Base-by-base conservation (phyloP, 768 basidiomycete species). In the Daedaleopsis nitida region DNA sequence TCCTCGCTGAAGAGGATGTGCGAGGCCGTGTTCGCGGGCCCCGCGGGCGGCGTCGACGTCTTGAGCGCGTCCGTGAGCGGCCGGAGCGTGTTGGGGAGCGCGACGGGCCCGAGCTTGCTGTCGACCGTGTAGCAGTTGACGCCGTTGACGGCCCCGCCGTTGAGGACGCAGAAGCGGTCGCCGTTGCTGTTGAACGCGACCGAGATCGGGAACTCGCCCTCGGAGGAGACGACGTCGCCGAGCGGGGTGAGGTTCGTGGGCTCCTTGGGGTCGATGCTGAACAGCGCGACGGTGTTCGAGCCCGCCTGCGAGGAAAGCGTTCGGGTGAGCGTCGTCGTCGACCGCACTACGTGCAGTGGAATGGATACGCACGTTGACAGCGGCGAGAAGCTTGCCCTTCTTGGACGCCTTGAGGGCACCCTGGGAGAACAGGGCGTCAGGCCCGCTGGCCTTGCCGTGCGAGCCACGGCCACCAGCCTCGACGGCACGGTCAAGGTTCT, bases 141-240 rank as follows among this genome's bases (percentile, higher is more conserved):
- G 21, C 74, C 73, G 63, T 76, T 76, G 34, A 71, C 66, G 45
- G 57, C 60, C 12, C 77, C 77, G 39, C 74, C 75, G 56, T 78
- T 77, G 24, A 76, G 65, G 3, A 72, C 75, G 49, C 77, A 78
- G 5, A 74, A 65, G 6, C 62, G 67, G 51, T 58, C 70, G 16
- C 72, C 75, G 24, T 68, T 68, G 23, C 62, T 57, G 63, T 75
- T 76, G 60, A 77, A 71, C 2, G 74, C 71, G 19, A 79, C 53
- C 0, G 81, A 80, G 58, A 84, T 72, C 16, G 82, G 82, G 75
- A 83, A 83, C 55, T 84, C 79, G 16, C 83, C 82, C 5, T 76
- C 79, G 14, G 73, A 76, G 17, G 75, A 72, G 1, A 78, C 74
- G 8, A 82, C 81, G 38, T 72, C 69, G 1, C 82, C 82, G 37